Base-by-base conservation (phyloP, 1,284 basidiomycete genomes). In the Gomphus bonarii region DNA sequence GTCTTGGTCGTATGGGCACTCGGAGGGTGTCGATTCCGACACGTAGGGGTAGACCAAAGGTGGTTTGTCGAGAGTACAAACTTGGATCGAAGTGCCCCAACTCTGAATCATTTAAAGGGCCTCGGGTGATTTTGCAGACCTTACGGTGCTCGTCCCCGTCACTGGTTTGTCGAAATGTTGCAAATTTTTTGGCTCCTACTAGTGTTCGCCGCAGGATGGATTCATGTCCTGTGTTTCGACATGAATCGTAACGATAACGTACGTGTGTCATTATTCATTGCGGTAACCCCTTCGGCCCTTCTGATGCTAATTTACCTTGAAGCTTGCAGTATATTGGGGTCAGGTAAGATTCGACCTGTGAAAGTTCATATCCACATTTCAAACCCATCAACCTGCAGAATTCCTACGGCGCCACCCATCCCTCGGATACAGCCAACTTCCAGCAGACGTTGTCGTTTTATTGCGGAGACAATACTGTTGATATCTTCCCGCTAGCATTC, bases 401-500 rank as follows among this genome's bases (percentile, higher is more conserved):
- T 64, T 82, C 80, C 2, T 81, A 82, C 61, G 81, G 82, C 35
- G 81, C 81, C 2, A 72, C 70, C 6, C 71, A 81, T 61, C 50
- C 66, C 28, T 65, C 64, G n/a, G 75, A 79, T 60, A 67, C 71
- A 3, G 73, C 36, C 18, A 75, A 80, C 64, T 82, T 69, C 62
- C 81, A 81, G 71, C 75, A 83, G 67, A 67, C 72, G 0, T 63
- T 84, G 36, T 73, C 75, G 4, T 79, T 72, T 63, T 83, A 83
- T 63, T 84, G 81, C 65, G 60, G 81, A 78, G 80, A 84, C 64
- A 72, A 80, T 63, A 72, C 76, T 9, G 77, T 84, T 56, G 79
- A 85, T 63, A 79, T 79, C 6, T 77, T 84, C 61, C 81, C 81
- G 3, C 63, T 84, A 47, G 78, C 82, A 14, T 84, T 85, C 67